Conservation (phyloP, 805 yeast genomes). For the Candida ascalaphidarum region DNA sequence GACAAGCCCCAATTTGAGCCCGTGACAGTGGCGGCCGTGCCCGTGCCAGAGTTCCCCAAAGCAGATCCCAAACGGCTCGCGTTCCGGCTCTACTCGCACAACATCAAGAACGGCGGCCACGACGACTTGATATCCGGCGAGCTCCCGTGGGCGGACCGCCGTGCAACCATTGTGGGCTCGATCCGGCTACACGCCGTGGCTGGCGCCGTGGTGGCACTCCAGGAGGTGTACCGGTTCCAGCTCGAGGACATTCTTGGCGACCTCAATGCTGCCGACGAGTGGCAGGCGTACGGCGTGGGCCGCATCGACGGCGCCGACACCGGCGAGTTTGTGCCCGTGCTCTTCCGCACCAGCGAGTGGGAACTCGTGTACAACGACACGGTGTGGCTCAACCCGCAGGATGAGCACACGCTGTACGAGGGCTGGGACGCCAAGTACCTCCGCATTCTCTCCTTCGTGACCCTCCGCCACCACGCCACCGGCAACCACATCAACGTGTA, state of each 20-base stretch:
- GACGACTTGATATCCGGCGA: conserved; percentile 15
- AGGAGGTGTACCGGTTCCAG: conserved; percentile 10
- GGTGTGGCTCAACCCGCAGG: conserved; percentile 10
- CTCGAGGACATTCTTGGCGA: conserved; percentile 7
- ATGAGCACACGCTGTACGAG: conserved; percentile 1
- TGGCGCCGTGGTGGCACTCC: conserved; percentile 11
- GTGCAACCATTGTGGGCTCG: conserved; percentile 6
- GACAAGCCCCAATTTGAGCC: too few species aligned
- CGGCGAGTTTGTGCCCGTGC: conserved; percentile 13
- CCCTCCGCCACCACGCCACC: conserved; percentile 5
- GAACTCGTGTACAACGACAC: conserved; percentile 7
- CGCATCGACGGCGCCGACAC: conserved; percentile 7
- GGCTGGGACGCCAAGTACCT: conserved; percentile 15
- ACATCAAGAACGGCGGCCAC: conserved; percentile 23
- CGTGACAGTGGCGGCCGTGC: too few species aligned
- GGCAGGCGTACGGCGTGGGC: conserved; percentile 10
- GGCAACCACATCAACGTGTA: conserved; percentile 9
- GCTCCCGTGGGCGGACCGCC: conserved; percentile 15
- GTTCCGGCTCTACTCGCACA: conserved; percentile 29
- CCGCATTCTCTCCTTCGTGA: conserved; percentile 10
- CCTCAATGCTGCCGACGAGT: conserved; percentile 8
- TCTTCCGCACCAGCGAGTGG: conserved; percentile 8
- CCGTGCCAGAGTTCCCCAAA: too few species aligned
- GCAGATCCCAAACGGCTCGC: too few species aligned
- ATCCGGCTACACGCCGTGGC: conserved; percentile 10